Base-by-base conservation (phyloP, 495 filamentous ascomycete species). In the Hyaloscypha variabilis region DNA sequence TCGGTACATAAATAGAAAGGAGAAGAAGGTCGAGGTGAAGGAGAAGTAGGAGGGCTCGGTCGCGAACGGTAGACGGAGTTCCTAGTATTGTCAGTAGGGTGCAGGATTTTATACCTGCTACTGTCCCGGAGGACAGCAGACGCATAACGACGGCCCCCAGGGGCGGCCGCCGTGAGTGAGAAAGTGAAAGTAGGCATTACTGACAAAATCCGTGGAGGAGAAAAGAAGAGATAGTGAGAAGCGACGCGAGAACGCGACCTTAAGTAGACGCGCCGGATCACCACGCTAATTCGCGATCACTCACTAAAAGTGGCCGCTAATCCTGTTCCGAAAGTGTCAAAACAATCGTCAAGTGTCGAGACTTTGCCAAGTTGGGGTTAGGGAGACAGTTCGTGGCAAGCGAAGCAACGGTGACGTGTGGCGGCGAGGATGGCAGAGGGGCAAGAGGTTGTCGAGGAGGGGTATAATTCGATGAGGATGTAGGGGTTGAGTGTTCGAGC, bases 31-130 rank as follows among this genome's bases (percentile, higher is more conserved):
- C 31, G 6, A 34, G 31, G 39, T 46, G 30, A 17, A 54, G 51
- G 10, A 54, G 4, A 28, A 25, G 14, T 24, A 28, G 23, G 23
- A 28, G 8, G 58, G 58, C 28, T n/a, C 58, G 58, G 39, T 61
- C 58, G 36, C 10, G 58, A 51, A 59, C 39, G 58, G 58, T 61
- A 30, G 58, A 61, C 58, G 58, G 58, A 29, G 25, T 49, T 49
- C 25, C 58, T 29, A 2, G 21, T 30, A 54, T 54, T 54, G 51
- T 25, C 39, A 25, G 56, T 25, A 10, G 42, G 58, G 36, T 61
- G 58, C 21, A 26, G 39, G 58, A 61, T 39, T 49, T 49, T n/a
- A 59, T 46, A 59, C 58, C 39, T 26, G 21, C 58, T 23, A 61
- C 58, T n/a, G 46, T 11, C 26, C 51, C 58, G 8, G 19, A 31